Conservation (phyloP, 129 eudicot species). For the Tagetes patula region DNA sequence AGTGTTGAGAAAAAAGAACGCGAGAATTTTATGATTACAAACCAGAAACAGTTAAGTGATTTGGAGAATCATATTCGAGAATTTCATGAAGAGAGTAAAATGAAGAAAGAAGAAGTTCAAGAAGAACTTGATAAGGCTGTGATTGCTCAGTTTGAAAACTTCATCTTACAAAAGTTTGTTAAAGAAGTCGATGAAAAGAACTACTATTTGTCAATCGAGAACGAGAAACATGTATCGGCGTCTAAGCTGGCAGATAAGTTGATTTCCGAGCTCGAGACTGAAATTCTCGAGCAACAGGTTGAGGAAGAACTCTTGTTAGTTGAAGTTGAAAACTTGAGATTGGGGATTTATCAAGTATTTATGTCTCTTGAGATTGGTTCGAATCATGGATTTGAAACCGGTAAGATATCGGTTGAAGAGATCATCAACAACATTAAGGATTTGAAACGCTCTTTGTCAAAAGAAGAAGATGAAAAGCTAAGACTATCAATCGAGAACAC, state of each 20-base stretch:
- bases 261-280: slow-evolving; percentile 81
- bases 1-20: slow-evolving; percentile 72
- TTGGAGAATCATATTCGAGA: slow-evolving; percentile 55
- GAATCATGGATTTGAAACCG: not conserved
- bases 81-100: slow-evolving; percentile 32
- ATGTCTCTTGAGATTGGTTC: slow-evolving; percentile 53
- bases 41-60: slow-evolving; percentile 48
- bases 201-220: slow-evolving; percentile 50
- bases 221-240: slow-evolving; percentile 71
- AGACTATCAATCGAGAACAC: slow-evolving; percentile 65
- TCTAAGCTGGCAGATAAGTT: slow-evolving; percentile 71
- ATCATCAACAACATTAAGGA: slow-evolving; percentile 45
- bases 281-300: slow-evolving; percentile 83
- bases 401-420: slow-evolving; percentile 44
- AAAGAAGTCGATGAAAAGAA: slow-evolving; percentile 90
- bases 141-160: slow-evolving; percentile 88
- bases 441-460: slow-evolving; percentile 44
- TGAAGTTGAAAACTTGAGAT: slow-evolving; percentile 75
- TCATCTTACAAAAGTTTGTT: slow-evolving; percentile 74
- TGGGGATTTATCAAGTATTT: slow-evolving; percentile 63
- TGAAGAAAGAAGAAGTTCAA: slow-evolving; percentile 66
- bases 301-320: slow-evolving; percentile 82
- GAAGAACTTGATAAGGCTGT: slow-evolving; percentile 87
- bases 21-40: slow-evolving; percentile 38
- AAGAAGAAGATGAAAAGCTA: slow-evolving; percentile 59